Percentiles rank a stretch among this genome's conserved stretches.
These are phyloP conservation scores for Cryomyces antarcticus DNA, from an alignment of 495 filamentous ascomycete genomes.

Conservation along the genomic window DNA sequence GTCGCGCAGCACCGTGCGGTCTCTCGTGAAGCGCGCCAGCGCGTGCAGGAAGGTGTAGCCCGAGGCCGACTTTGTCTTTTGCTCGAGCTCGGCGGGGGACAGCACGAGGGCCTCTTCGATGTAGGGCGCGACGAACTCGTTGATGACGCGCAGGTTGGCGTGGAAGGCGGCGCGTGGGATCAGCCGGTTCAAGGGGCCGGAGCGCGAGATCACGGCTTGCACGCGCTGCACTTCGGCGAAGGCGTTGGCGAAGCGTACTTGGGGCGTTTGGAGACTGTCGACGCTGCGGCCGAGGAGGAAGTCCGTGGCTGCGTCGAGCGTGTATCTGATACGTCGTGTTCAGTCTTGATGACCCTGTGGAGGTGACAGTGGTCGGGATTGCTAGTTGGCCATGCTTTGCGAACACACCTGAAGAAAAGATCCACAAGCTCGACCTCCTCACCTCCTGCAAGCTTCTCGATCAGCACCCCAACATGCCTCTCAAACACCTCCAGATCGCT, in stretches of 20 bases:
- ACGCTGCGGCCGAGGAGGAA: slow-evolving; percentile 34
- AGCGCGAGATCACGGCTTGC: slow-evolving; percentile 22
- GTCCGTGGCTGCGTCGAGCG: slow-evolving; percentile 37
- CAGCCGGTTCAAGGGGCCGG: slow-evolving; percentile 21
- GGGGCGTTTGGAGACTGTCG: slow-evolving; percentile 30
- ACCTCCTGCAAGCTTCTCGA: slow-evolving; percentile 22
- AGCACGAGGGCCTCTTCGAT: slow-evolving; percentile 30
- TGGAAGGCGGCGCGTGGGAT: slow-evolving; percentile 25
- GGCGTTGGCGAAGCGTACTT: slow-evolving; percentile 27
- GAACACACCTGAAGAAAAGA: slow-evolving; percentile 23
- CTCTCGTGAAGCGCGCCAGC: slow-evolving; percentile 19
- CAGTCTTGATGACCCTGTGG: not conserved
- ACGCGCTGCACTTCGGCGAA: slow-evolving; percentile 33
- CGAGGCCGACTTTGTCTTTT: slow-evolving; percentile 19
- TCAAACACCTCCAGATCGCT: slow-evolving; percentile 31
- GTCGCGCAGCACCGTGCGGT: slow-evolving; percentile 17
- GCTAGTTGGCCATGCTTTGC: not conserved
- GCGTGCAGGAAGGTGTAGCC: slow-evolving; percentile 25
- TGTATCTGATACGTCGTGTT: slow-evolving; percentile 9
- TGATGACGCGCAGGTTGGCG: slow-evolving; percentile 22
- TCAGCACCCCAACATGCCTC: slow-evolving; percentile 22
- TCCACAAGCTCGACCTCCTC: slow-evolving; percentile 29
- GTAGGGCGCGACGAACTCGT: slow-evolving; percentile 30
- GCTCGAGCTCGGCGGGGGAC: slow-evolving; percentile 28
- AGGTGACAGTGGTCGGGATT: not conserved